Evolutionary conservation across 352 stramenopile species (phyloP).

Genomic region (Phytophthora rubi): DNA sequence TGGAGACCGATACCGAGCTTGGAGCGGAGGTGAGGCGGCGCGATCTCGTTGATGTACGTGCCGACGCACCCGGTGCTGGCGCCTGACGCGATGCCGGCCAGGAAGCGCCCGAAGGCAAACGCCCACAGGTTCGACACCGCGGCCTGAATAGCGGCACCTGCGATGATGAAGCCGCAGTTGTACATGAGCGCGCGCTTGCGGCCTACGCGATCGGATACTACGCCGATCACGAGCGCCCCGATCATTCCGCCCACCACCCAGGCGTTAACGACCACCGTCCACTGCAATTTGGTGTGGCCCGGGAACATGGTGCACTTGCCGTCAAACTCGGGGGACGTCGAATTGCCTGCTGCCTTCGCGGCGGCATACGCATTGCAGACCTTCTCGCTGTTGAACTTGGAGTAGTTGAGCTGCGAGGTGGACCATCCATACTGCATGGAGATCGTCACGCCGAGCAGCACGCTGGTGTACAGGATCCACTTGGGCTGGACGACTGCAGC

Average conservation of each 20-base stretch:
- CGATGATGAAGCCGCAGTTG: slow-evolving; percentile 52
- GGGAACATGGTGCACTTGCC: slow-evolving; percentile 44
- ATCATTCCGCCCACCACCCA: slow-evolving; percentile 53
- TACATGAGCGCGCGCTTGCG: slow-evolving; percentile 41
- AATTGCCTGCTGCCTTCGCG: not conserved
- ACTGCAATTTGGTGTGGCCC: slow-evolving; percentile 38
- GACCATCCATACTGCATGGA: slow-evolving; percentile 50
- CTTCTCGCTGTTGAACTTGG: slow-evolving; percentile 34
- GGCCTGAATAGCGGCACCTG: slow-evolving; percentile 42
- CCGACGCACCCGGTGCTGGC: slow-evolving; percentile 38
- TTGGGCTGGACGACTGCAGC: slow-evolving; percentile 30
- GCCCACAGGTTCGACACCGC: slow-evolving; percentile 42
- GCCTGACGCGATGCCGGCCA: slow-evolving; percentile 61
- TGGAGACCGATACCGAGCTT: slow-evolving; percentile 46
- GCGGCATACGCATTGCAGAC: slow-evolving; percentile 32
- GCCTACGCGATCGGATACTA: slow-evolving; percentile 40
- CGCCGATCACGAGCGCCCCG: slow-evolving; percentile 35
- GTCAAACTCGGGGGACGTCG: slow-evolving; percentile 10
- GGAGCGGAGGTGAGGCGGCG: slow-evolving; percentile 44
- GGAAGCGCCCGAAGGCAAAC: slow-evolving; percentile 49
- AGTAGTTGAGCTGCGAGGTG: slow-evolving; percentile 45
- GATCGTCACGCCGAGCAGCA: slow-evolving; percentile 20
- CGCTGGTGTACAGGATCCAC: slow-evolving; percentile 43
- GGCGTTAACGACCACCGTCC: slow-evolving; percentile 48
- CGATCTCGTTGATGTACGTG: slow-evolving; percentile 51